Evolutionary conservation across 208 protist species (phyloP).

Genomic region (Leptomonas seymouri): DNA sequence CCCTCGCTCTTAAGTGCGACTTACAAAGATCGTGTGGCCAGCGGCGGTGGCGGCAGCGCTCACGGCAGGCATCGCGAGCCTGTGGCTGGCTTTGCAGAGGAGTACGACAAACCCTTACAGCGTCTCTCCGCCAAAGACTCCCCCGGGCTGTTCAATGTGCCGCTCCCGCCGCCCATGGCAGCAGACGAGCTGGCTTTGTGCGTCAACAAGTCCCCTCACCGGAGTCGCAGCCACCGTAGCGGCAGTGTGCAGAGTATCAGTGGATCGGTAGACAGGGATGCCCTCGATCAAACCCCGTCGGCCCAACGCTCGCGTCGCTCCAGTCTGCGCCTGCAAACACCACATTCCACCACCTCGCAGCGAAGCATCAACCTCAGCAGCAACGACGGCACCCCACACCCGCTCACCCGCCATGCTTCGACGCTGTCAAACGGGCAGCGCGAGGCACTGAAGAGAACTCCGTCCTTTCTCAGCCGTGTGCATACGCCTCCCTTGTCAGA

Average conservation of each 20-base stretch:
- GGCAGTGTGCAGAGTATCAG: not conserved
- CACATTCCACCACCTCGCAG: not conserved
- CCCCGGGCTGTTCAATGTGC: not conserved
- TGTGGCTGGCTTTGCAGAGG: not conserved
- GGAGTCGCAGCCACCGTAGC: constrained; percentile 3
- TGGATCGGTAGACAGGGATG: not conserved
- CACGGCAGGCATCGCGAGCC: constrained; percentile 5
- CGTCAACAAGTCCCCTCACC: not conserved
- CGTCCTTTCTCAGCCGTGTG: constrained; percentile 35
- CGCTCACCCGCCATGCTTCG: constrained; percentile 41
- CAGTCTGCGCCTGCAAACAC: constrained; percentile 1
- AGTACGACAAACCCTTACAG: not conserved
- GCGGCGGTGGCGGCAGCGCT: constrained; percentile 1
- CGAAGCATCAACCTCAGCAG: constrained; percentile 1
- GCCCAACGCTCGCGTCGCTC: constrained; percentile 7
- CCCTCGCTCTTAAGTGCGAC: not conserved
- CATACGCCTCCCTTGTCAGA: constrained; percentile 48
- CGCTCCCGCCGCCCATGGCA: constrained; percentile 8
- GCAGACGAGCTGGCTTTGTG: not conserved
- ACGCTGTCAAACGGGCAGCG: constrained; percentile 40
- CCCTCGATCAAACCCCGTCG: not conserved
- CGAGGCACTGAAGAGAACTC: constrained; percentile 32
- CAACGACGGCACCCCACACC: constrained; percentile 21
- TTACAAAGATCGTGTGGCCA: not conserved
- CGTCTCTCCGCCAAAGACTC: not conserved